Base-by-base conservation (phyloP, 2,329 filamentous ascomycete genomes). In the Microcyclosporella mali region DNA sequence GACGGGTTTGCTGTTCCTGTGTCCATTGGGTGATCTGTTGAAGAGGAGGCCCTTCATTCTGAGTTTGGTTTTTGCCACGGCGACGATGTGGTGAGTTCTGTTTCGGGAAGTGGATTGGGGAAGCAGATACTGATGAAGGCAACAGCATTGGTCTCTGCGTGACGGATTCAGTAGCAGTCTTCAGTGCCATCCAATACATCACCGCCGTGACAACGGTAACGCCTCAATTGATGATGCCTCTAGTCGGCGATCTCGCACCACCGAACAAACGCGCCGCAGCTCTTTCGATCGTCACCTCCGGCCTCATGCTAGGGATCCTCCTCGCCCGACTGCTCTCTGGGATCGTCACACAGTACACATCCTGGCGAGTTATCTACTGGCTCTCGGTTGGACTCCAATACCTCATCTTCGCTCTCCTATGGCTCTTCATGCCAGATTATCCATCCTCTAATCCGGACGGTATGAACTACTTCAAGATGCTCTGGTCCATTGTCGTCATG, bases 361-460 rank as follows among this genome's bases (percentile, higher is more conserved):
- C 74, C 49, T 92, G 87, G 87, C 74, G 86, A 17, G 78, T 77
- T 45, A 79, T 90, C 6, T 92, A 88, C 68, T 90, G 84, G 84
- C 70, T 89, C 47, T 76, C 83, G 0, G 75, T 89, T 4, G 85
- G 73, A 0, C 68, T 39, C 4, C 86, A 92, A 63, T 82, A 78
- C 55, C 57, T 78, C 7, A 81, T 90, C 48, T 75, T 82, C 43
- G 51, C 69, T 6, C 65, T 82, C 0, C 74, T 90, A 4, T 89
- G 78, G 69, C 60, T 80, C 33, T 85, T 81, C 63, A 83, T 92
- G 81, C 85, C 85, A 0, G 84, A 89, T 60, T 92, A 92, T 52
- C 87, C 85, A 0, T 74, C 77, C 1, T 84, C 84, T 3, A 89
- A 88, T 57, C 79, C 78, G 3, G 47, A 0, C 1, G 77, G 78